phyloP scores from a whole-genome alignment of 2,329 filamentous ascomycete species.

The Ceratocystis diversiconidia region DNA sequence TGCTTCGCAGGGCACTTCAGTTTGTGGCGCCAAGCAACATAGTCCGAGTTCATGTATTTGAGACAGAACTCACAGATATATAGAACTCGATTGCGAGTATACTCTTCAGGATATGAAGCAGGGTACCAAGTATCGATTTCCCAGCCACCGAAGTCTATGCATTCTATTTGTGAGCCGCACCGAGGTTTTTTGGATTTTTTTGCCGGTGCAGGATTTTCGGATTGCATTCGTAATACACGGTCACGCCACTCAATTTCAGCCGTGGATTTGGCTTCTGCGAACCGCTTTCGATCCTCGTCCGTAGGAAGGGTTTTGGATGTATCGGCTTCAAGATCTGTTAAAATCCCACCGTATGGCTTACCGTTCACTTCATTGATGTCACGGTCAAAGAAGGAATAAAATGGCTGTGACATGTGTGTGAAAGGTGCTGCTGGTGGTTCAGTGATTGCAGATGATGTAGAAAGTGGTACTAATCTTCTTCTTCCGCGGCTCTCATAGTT shows the following conservation, averaged over 20 bases:
- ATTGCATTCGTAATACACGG: constrained; percentile 45
- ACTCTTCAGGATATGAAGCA: constrained; percentile 94
- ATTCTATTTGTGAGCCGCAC: constrained; percentile 94
- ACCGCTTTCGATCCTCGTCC: constrained; percentile 65
- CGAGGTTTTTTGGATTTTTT: constrained; percentile 60
- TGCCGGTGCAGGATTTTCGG: constrained; percentile 45
- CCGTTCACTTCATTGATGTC: constrained; percentile 79
- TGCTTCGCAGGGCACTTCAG: constrained; percentile 93
- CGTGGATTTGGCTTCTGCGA: constrained; percentile 78
- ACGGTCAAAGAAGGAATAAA: constrained; percentile 78
- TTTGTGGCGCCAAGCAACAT: constrained; percentile 95
- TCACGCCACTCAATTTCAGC: constrained; percentile 86
- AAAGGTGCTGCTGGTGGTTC: constrained; percentile 39
- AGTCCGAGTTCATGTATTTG: constrained; percentile 99
- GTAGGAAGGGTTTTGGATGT: constrained; percentile 77
- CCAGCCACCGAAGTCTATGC: constrained; percentile 92
- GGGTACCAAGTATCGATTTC: constrained; percentile 99
- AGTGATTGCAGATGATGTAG: neutral
- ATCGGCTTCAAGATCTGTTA: constrained; percentile 78
- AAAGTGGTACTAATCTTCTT: constrained; percentile 7
- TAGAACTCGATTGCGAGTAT: constrained; percentile 88
- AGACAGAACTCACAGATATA: constrained; percentile 99
- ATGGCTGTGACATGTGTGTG: constrained; percentile 54
- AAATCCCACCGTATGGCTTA: constrained; percentile 89
- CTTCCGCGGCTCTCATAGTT: constrained; percentile 11